phyloP scores from a whole-genome alignment of 306 rosid genomes.

The Lablab purpureus region DNA sequence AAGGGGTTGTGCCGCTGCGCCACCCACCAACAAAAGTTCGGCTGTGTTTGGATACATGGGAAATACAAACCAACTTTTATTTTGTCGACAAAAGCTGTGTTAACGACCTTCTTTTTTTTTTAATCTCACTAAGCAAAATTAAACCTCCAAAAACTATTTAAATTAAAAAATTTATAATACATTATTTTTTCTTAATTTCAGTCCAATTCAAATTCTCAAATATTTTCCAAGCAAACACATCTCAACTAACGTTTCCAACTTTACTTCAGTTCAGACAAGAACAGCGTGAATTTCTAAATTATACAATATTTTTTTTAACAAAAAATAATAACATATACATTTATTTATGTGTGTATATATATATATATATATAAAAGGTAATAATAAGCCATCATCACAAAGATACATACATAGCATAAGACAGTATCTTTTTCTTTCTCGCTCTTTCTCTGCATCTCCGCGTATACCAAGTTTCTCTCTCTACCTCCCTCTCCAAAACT shows the following conservation, averaged over 20 bases:
- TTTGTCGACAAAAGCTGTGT: no score
- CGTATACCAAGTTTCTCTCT: background rate
- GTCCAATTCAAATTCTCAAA: no score
- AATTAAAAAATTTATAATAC: no score
- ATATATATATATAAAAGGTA: background rate
- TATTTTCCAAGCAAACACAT: no score
- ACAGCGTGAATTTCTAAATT: conserved; percentile 16
- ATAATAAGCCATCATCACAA: background rate
- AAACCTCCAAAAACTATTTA: no score
- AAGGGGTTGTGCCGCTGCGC: background rate
- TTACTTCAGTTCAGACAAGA: conserved; percentile 35
- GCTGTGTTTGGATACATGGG: no score
- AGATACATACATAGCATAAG: background rate
- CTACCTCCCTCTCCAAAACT: background rate
- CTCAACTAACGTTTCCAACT: conserved; percentile 40
- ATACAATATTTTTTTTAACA: no score
- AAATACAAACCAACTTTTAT: no score
- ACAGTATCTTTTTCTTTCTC: background rate
- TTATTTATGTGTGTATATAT: background rate
- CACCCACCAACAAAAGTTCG: background rate
- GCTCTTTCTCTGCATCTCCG: conserved; percentile 17
- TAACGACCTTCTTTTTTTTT: no score
- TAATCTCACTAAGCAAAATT: no score
- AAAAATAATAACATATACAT: background rate
- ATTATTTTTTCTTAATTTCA: no score